Conservation (phyloP, 257 asterid species). For the Salvia splendens region DNA sequence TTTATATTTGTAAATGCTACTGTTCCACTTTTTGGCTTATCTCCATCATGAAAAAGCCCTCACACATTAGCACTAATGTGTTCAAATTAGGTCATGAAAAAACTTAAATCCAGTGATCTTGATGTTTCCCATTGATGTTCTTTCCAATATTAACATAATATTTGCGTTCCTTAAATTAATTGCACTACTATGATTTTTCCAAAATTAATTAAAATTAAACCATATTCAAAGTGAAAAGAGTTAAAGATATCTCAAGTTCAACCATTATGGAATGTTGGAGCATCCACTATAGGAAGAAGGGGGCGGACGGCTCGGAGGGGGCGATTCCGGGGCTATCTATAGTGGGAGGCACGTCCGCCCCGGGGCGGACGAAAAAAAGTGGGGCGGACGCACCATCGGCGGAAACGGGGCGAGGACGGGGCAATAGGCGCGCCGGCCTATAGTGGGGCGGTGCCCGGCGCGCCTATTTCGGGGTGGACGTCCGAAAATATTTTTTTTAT, state of each 20-base stretch:
- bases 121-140: conserved; percentile 18
- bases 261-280: conserved; percentile 34
- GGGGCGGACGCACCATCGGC: no score
- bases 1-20: conserved; percentile 27
- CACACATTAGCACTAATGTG: conserved; percentile 29
- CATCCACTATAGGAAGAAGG: no score
- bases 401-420: no score
- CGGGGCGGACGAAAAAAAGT: no score
- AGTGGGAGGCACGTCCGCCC: no score
- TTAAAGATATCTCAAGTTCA: conserved; percentile 15
- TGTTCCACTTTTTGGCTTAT: conserved; percentile 27
- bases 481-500: no score
- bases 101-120: conserved; percentile 24
- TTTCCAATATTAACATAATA: conserved; percentile 4
- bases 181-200: conserved; percentile 31
- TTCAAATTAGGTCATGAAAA: conserved; percentile 53
- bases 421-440: no score
- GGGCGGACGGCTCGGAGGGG: no score
- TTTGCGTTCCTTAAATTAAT: conserved; percentile 23
- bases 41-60: conserved; percentile 24
- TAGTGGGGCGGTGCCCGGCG: no score
- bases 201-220: background rate
- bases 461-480: no score
- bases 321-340: no score
- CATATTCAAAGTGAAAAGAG: no score